Evolutionary conservation across 768 basidiomycete species (phyloP).

Genomic region (Dioszegia crocea): DNA sequence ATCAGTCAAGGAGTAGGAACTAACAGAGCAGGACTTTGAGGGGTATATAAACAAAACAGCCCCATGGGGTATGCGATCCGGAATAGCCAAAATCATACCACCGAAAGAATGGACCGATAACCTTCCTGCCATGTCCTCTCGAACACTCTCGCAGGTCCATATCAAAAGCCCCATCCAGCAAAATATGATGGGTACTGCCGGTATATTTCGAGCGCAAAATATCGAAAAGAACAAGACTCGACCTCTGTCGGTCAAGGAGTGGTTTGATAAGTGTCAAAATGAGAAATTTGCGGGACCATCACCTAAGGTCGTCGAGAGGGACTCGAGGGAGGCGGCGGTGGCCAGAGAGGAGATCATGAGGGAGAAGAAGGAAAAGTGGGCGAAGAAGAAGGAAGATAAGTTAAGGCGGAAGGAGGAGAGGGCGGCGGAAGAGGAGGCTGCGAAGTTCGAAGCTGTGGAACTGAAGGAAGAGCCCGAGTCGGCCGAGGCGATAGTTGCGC

Average conservation of each 20-base stretch:
- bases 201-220: conserved; percentile 85
- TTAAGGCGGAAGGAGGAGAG: conserved; percentile 45
- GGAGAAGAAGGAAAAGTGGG: conserved; percentile 14
- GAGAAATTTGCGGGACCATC: conserved; percentile 33
- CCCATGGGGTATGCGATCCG: conserved; percentile 82
- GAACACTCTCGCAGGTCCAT: conserved; percentile 64
- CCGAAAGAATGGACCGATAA: conserved; percentile 82
- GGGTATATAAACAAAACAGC: conserved; percentile 80
- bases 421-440: conserved; percentile 44
- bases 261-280: conserved; percentile 45
- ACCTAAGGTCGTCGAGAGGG: conserved; percentile 37
- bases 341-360: conserved; percentile 12
- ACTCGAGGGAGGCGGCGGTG: conserved; percentile 27
- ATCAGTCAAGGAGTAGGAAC: too few relatives aligned
- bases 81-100: conserved; percentile 94
- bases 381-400: too few relatives aligned
- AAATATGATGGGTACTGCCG: conserved; percentile 76
- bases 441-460: conserved; percentile 33
- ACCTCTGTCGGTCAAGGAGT: conserved; percentile 44
- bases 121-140: conserved; percentile 67
- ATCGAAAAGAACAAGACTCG: conserved; percentile 62
- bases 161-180: conserved; percentile 91
- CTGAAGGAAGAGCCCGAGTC: too few relatives aligned
- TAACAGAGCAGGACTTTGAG: conserved; percentile 63
- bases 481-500: too few relatives aligned